Evolutionary conservation across 768 basidiomycete species (phyloP), one percentile per base, ranked within the genome.

Genomic region (Fibroporia radiculosa): DNA sequence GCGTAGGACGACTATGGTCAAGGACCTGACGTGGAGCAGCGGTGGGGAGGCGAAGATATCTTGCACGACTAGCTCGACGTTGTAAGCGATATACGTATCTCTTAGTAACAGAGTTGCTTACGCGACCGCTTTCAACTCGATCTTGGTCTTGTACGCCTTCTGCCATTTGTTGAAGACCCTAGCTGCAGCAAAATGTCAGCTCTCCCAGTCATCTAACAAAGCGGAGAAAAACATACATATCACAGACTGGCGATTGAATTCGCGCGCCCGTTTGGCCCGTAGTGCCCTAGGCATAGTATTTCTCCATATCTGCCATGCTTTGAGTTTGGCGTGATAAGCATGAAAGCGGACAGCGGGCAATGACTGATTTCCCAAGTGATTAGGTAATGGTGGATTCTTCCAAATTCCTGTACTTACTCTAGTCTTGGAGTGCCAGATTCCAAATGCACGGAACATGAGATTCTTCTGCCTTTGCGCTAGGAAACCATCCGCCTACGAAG

Each of bases 91-190:
- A 27, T 31, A n/a, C 37, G n/a, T 44, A 51, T 14, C 49, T 24
- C 37, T 42, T 35, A 26, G 51, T 18, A 23, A 18, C 10, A 36
- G 5, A 13, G 14, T 43, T 41, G 79, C 87, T 70, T 61, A 92
- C 89, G 84, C 85, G 38, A 89, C 80, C 41, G 89, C 86, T 60
- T 86, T 88, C 32, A 83, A 71, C 31, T 83, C 80, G 32, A 81
- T 71, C 57, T 83, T 87, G 14, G 78, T 78, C 56, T 74, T 73
- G 51, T 86, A 78, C 12, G 68, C 68, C 57, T 80, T 74, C n/a
- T 70, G 52, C 90, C 90, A 93, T 47, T 69, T 77, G 34, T 72
- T 71, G 37, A 89, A 70, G 33, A 58, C 69, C 52, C 63, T 72
- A 45, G 68, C 80, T 87, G 56, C 42, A 40, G 23, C 18, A 42